These are phyloP conservation scores for Boletus bicolor DNA, from an alignment of 768 basidiomycete genomes.

Conservation along the genomic window DNA sequence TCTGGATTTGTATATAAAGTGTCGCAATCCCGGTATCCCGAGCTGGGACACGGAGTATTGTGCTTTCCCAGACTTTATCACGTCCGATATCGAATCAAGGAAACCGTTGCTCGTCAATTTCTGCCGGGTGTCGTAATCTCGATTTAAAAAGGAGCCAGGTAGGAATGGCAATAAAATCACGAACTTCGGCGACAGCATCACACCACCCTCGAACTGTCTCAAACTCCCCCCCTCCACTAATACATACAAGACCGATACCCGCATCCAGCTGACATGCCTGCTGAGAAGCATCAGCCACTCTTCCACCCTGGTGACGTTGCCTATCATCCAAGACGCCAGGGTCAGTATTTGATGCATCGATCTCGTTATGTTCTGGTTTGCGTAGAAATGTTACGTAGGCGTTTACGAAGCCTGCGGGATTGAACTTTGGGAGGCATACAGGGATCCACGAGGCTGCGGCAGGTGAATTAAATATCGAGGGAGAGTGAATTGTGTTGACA, in stretches of 20 bases:
- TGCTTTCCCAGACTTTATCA: slow-evolving; percentile 48
- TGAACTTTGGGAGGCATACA: slow-evolving; percentile 93
- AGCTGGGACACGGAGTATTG: slow-evolving; percentile 71
- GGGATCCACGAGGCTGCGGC: slow-evolving; percentile 92
- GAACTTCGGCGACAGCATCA: slow-evolving; percentile 58
- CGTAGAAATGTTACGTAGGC: slow-evolving; percentile 78
- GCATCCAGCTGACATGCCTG: slow-evolving; percentile 26
- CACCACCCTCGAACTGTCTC: slow-evolving; percentile 80
- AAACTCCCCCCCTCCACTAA: slow-evolving; percentile 81
- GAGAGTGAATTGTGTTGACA: slow-evolving; percentile 84
- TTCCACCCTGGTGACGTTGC: slow-evolving; percentile 2
- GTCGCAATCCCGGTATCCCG: slow-evolving; percentile 85
- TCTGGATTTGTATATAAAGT: slow-evolving; percentile 94
- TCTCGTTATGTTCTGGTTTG: slow-evolving; percentile 30
- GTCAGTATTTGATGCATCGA: not conserved
- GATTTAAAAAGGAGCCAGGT: not conserved
- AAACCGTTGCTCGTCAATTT: slow-evolving; percentile 62
- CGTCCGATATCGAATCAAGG: slow-evolving; percentile 46
- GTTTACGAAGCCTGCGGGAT: slow-evolving; percentile 84
- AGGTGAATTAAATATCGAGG: slow-evolving; percentile 72
- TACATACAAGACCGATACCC: slow-evolving; percentile 68
- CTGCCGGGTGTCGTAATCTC: slow-evolving; percentile 34
- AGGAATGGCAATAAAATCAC: slow-evolving; percentile 6
- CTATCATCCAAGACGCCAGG: not conserved
- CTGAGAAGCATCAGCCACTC: not conserved